Conservation (phyloP, 2,329 filamentous ascomycete genomes). For the Ramularia endophylla region DNA sequence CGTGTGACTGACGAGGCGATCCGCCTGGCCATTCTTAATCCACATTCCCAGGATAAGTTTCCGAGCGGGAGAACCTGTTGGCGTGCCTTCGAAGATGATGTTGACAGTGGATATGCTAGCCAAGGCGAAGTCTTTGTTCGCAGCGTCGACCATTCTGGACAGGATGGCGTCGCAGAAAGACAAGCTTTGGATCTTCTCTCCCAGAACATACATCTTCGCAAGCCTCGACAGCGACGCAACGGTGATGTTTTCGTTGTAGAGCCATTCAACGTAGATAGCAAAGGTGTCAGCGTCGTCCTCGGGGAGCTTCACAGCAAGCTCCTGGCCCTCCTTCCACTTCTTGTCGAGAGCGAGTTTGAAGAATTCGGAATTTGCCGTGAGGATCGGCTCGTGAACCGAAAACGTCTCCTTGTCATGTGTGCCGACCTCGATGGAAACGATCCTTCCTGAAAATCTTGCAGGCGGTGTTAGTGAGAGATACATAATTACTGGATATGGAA, state of each 20-base stretch:
- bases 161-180: conserved; percentile 7
- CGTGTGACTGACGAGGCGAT: no score
- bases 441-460: no score
- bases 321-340: conserved; percentile 17
- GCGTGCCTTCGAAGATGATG: conserved; percentile 17
- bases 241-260: conserved; percentile 5
- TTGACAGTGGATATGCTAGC: conserved; percentile 16
- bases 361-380: conserved; percentile 12
- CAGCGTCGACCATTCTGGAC: conserved; percentile 2
- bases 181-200: conserved; percentile 12
- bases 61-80: conserved; percentile 12
- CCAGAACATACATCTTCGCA: conserved; percentile 4
- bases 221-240: neutral
- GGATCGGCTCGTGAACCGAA: conserved; percentile 16
- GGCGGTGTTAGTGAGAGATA: no score
- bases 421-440: neutral
- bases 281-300: conserved; percentile 14
- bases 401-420: conserved; percentile 4
- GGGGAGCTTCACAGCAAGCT: conserved; percentile 11
- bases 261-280: conserved; percentile 18
- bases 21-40: no score
- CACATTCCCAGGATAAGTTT: conserved; percentile 13
- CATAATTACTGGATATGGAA: no score
- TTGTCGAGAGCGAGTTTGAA: conserved; percentile 13
- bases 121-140: conserved; percentile 13